Evolutionary conservation across 2,329 filamentous ascomycete genomes (phyloP).

Genomic region (Penicillium sp.): DNA sequence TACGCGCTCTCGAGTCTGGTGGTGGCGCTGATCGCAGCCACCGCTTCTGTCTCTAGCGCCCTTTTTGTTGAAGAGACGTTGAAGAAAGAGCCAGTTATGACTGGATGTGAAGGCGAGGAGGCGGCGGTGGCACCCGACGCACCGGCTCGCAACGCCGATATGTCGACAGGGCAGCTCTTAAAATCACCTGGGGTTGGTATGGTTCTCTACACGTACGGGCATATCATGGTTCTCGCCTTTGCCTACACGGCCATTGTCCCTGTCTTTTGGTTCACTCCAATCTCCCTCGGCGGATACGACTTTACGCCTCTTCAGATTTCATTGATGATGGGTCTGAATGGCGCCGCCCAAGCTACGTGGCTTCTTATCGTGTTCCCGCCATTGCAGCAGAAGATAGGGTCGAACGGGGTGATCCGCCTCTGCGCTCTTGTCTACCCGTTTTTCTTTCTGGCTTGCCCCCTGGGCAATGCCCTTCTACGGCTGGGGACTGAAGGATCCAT

Average conservation of each 20-base stretch:
- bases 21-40: conserved; percentile 55
- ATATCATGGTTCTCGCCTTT: conserved; percentile 68
- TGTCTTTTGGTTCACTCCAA: conserved; percentile 65
- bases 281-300: conserved; percentile 63
- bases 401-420: conserved; percentile 60
- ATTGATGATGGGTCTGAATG: conserved; percentile 62
- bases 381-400: conserved; percentile 65
- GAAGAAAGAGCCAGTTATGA: conserved; percentile 48
- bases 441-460: conserved; percentile 58
- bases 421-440: conserved; percentile 63
- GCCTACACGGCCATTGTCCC: conserved; percentile 70
- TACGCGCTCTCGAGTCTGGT: conserved; percentile 66
- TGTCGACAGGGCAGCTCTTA: conserved; percentile 50
- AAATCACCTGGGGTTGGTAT: conserved; percentile 62
- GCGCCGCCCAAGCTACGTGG: conserved; percentile 68
- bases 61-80: conserved; percentile 53
- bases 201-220: conserved; percentile 65
- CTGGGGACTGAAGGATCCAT: conserved; percentile 35
- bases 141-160: conserved; percentile 18
- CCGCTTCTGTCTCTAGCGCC: conserved; percentile 51
- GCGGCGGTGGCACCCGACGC: background rate
- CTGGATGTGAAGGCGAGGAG: background rate
- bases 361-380: conserved; percentile 68
- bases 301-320: conserved; percentile 65
- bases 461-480: conserved; percentile 59